These are phyloP conservation scores for Periconia digitata DNA, from an alignment of 2,329 filamentous ascomycete genomes.

Conservation along the genomic window DNA sequence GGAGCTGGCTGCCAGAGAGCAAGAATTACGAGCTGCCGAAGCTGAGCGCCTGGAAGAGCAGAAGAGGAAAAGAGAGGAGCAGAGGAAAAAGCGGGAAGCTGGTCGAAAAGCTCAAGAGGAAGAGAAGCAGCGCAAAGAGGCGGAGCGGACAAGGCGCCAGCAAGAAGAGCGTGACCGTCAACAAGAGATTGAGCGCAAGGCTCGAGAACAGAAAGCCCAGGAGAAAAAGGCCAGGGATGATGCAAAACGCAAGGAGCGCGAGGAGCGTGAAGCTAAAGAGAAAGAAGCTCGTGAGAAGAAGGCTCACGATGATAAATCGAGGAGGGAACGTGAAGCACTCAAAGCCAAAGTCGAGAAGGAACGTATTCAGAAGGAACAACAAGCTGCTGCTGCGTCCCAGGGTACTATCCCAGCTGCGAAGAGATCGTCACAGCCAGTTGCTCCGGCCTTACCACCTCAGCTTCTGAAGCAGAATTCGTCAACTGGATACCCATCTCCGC, in stretches of 20 bases:
- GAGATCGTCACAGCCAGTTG: slow-evolving; percentile 42
- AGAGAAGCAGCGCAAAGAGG: slow-evolving; percentile 80
- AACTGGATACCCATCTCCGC: slow-evolving; percentile 70
- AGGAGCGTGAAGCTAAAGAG: slow-evolving; percentile 64
- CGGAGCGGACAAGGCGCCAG: slow-evolving; percentile 74
- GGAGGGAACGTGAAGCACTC: slow-evolving; percentile 61
- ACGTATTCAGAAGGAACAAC: slow-evolving; percentile 45
- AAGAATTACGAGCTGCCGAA: slow-evolving; percentile 72
- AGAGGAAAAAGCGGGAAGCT: slow-evolving; percentile 85
- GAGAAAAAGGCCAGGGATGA: slow-evolving; percentile 77
- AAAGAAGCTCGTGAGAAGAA: slow-evolving; percentile 73
- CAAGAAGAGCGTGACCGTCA: slow-evolving; percentile 86
- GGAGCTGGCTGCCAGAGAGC: slow-evolving; percentile 86
- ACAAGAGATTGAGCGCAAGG: slow-evolving; percentile 81
- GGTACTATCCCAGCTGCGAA: slow-evolving; percentile 28
- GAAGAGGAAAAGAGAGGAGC: slow-evolving; percentile 81
- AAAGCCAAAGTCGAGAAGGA: slow-evolving; percentile 49
- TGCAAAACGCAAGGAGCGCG: slow-evolving; percentile 75
- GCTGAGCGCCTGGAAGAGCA: slow-evolving; percentile 79
- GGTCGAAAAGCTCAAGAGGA: slow-evolving; percentile 90
- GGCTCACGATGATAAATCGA: slow-evolving; percentile 58
- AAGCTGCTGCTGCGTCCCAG: slow-evolving; percentile 36
- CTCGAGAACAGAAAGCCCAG: slow-evolving; percentile 74
- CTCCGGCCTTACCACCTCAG: slow-evolving; percentile 56
- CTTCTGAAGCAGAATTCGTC: slow-evolving; percentile 55